Percentiles rank a stretch among this genome's conserved stretches.
These are phyloP conservation scores for Penicillium sumatraense DNA, from an alignment of 2,329 filamentous ascomycete species.

Conservation along the genomic window DNA sequence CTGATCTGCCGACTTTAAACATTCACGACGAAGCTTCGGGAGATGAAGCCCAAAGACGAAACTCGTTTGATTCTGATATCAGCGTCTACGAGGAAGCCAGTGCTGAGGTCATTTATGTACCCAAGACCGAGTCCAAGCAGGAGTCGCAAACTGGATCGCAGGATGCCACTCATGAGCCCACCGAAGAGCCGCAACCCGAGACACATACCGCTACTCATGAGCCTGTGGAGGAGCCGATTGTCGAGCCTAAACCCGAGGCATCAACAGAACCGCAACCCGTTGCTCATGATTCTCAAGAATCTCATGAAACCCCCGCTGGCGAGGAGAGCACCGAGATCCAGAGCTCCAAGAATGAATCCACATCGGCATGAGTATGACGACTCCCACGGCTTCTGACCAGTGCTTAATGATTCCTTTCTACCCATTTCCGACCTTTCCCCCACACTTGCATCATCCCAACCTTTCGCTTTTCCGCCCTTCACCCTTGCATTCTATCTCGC, in stretches of 20 bases:
- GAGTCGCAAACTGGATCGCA: background rate
- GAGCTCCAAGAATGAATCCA: background rate
- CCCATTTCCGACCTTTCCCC: background rate
- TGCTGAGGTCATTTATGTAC: slow-evolving; percentile 5
- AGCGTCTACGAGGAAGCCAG: slow-evolving; percentile 30
- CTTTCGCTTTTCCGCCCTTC: background rate
- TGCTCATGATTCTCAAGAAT: background rate
- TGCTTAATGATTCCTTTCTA: slow-evolving; percentile 2
- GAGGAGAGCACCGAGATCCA: background rate
- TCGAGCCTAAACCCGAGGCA: background rate
- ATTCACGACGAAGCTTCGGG: slow-evolving; percentile 8
- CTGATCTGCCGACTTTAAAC: slow-evolving; percentile 13
- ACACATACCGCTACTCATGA: background rate
- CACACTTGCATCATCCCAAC: background rate
- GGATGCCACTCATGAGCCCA: background rate
- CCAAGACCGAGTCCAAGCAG: background rate
- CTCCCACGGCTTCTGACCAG: background rate
- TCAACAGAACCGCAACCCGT: background rate
- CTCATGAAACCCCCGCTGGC: background rate
- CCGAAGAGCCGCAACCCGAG: background rate
- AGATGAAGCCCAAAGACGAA: slow-evolving; percentile 13
- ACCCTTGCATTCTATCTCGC: background rate
- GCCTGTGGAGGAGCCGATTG: background rate
- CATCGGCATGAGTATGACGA: slow-evolving; percentile 2
- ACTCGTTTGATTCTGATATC: slow-evolving; percentile 22